Conservation (phyloP, 257 asterid genomes). For the Primulina huaijiensis region DNA sequence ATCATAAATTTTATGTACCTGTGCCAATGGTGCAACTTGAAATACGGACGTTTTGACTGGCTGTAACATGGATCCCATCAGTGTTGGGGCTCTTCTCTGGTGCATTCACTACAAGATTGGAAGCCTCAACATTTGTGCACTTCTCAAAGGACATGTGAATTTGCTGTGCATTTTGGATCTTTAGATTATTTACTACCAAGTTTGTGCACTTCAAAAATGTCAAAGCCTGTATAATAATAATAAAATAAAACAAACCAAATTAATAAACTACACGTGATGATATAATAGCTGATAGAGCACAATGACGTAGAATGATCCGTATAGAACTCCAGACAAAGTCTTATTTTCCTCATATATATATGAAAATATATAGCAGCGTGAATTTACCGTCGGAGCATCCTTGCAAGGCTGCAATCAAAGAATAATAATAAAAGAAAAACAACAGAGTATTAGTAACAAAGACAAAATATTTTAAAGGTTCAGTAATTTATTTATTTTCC, state of each 20-base stretch:
- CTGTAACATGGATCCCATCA: slow-evolving; percentile 73
- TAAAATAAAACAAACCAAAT: background rate
- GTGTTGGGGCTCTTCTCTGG: slow-evolving; percentile 78
- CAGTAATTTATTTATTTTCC: background rate
- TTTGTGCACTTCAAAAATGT: slow-evolving; percentile 58
- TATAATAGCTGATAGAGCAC: no score
- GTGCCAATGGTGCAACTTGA: slow-evolving; percentile 52
- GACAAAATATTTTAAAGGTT: background rate
- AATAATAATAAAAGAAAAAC: background rate
- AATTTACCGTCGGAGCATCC: slow-evolving; percentile 78
- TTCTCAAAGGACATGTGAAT: slow-evolving; percentile 56
- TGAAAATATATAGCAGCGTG: background rate
- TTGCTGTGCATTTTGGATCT: slow-evolving; percentile 59
- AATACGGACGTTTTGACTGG: slow-evolving; percentile 49
- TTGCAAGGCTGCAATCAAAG: slow-evolving; percentile 57
- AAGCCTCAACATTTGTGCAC: slow-evolving; percentile 46
- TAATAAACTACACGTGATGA: no score
- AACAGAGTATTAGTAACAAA: background rate
- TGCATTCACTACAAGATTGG: slow-evolving; percentile 44
- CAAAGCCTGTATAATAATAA: slow-evolving; percentile 49
- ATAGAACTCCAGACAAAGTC: no score
- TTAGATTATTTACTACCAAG: slow-evolving; percentile 46
- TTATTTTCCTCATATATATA: no score
- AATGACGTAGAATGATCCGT: no score
- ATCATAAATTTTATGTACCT: slow-evolving; percentile 32